Conservation (phyloP, 2,329 filamentous ascomycete genomes). For the Mycosphaerella sp. region DNA sequence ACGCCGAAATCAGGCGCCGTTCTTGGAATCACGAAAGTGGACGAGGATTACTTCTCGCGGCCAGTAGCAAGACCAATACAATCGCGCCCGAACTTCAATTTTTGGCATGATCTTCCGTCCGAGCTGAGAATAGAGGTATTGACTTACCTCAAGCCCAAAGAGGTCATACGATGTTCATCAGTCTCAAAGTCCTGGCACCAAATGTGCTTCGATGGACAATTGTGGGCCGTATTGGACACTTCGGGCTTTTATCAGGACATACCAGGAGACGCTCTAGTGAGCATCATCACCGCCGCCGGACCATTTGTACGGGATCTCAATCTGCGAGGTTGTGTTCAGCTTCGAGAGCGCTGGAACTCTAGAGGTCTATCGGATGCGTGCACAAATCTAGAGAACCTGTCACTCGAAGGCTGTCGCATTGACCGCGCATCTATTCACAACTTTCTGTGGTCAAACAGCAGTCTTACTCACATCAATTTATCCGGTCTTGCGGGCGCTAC, state of each 20-base stretch:
- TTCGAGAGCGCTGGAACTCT: constrained; percentile 71
- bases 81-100: constrained; percentile 48
- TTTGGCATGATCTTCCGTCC: constrained; percentile 74
- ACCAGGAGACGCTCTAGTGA: constrained; percentile 72
- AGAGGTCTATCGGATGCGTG: constrained; percentile 77
- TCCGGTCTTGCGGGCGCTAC: constrained; percentile 73
- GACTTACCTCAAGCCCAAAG: constrained; percentile 66
- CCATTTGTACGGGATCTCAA: constrained; percentile 90
- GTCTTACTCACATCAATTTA: constrained; percentile 77
- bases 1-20: constrained; percentile 33
- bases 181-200: constrained; percentile 73
- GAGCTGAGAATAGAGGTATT: constrained; percentile 78
- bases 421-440: constrained; percentile 72
- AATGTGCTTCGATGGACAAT: constrained; percentile 87
- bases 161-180: constrained; percentile 70
- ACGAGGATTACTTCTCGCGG: constrained; percentile 44
- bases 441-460: constrained; percentile 69
- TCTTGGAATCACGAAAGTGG: constrained; percentile 31
- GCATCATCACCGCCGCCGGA: constrained; percentile 76
- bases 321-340: constrained; percentile 81
- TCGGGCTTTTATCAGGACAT: constrained; percentile 81
- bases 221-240: constrained; percentile 76
- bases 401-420: constrained; percentile 82
- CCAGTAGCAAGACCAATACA: constrained; percentile 25
- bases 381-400: constrained; percentile 78